Conservation (phyloP, 139 green algal genomes). For the Chlamydomonas sp. region DNA sequence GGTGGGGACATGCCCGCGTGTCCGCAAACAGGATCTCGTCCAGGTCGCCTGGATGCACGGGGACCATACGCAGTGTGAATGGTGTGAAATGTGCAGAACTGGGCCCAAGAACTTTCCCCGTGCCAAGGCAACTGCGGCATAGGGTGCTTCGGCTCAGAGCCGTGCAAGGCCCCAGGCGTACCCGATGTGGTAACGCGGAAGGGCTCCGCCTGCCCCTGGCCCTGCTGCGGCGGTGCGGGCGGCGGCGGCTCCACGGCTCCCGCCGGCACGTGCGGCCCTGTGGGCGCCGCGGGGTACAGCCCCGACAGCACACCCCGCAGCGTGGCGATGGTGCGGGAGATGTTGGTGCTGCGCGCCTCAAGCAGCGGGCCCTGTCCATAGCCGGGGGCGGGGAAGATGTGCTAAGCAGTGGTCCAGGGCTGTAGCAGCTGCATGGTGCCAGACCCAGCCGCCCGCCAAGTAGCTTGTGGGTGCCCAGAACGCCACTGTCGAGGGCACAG, state of each 20-base stretch:
- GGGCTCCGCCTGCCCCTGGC: background rate
- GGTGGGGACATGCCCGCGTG: conserved; percentile 36
- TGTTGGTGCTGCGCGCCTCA: conserved; percentile 69
- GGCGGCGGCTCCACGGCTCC: background rate
- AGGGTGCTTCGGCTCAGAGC: no score
- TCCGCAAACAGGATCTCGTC: conserved; percentile 75
- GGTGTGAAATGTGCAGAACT: background rate
- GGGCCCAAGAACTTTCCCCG: no score
- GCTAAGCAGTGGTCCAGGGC: no score
- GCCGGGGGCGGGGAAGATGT: no score
- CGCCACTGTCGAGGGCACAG: no score
- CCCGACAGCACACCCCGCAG: conserved; percentile 77
- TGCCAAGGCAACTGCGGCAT: no score
- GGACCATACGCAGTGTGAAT: background rate
- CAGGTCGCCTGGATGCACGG: conserved; percentile 42
- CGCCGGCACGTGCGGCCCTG: conserved; percentile 1
- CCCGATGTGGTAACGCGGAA: no score
- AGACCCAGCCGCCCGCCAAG: no score
- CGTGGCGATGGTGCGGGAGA: conserved; percentile 68
- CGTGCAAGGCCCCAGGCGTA: no score
- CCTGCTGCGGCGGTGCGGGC: background rate
- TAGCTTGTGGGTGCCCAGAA: no score
- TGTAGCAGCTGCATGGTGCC: no score
- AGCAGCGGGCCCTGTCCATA: conserved; percentile 13
- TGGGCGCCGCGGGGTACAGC: conserved; percentile 59